Evolutionary conservation across 306 rosid genomes (phyloP), one percentile per base, ranked within the genome.

Genomic region (Oemleria cerasiformis): DNA sequence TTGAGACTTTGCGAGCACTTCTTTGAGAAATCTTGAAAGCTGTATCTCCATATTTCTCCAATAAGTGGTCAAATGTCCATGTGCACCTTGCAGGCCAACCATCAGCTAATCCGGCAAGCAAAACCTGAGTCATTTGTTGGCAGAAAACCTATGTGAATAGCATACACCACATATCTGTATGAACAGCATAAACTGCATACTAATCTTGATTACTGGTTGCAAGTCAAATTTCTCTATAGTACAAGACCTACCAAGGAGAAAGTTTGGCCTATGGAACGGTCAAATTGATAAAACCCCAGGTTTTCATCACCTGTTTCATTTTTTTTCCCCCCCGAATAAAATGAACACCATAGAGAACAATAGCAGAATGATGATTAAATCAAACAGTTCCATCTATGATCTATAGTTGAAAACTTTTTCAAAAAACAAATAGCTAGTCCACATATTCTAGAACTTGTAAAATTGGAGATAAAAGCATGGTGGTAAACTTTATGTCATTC

Each of bases 1-100:
- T 91, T 50, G 78, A 80, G 59, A 82, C 63, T 85, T 89, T 94
- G 67, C 60, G 73, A 20, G 91, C 56, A 80, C 88, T 80, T 82
- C 80, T 88, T 82, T 91, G 96, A 81, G 97, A 94, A 82, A 91
- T 88, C 80, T 74, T 94, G 81, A 94, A 94, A 71, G 84, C 75
- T 30, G 84, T 80, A 70, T 94, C 96, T 61, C 96, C 96, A 73
- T 86, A 89, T 69, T 79, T 75, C 70, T 16, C 76, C 83, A 85
- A 79, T 76, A 94, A 77, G 70, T 89, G 81, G 66, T 94, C 99
- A 53, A 78, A 71, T 76, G 91, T 86, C 99, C 99, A 94, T 76
- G 83, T 79, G 79, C 64, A 63, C 86, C 88, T 86, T 66, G 99
- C 99, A 23, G 96, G 90, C 99, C 99, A 94, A 56, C 85, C 59